Conservation (phyloP, 306 rosid genomes). For the Medicago ruthenica region DNA sequence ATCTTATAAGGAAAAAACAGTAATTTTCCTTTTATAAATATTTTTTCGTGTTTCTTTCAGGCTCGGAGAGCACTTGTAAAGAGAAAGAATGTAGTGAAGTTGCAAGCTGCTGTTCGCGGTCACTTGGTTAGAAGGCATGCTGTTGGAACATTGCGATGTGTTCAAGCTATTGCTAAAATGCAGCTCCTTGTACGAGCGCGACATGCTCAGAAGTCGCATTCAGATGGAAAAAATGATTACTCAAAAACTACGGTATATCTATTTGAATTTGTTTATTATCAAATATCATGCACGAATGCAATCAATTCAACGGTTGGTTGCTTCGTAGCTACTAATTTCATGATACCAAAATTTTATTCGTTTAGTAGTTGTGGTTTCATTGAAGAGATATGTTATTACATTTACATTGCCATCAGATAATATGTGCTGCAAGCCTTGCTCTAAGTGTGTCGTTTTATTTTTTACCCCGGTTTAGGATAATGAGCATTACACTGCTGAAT, state of each 20-base stretch:
- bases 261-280: constrained; percentile 29
- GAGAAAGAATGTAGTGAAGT: constrained; percentile 69
- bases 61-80: constrained; percentile 62
- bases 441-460: too few relatives aligned
- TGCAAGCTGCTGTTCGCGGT: too few relatives aligned
- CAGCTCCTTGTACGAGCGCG: constrained; percentile 91
- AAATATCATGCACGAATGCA: not conserved
- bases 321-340: constrained; percentile 3
- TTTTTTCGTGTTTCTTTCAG: constrained; percentile 50
- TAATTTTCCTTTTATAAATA: constrained; percentile 19
- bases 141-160: constrained; percentile 90
- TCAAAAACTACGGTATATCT: constrained; percentile 60
- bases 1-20: constrained; percentile 17
- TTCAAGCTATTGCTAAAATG: constrained; percentile 83
- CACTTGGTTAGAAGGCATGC: constrained; percentile 97
- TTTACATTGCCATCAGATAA: too few relatives aligned
- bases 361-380: too few relatives aligned
- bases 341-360: too few relatives aligned
- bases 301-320: constrained; percentile 1
- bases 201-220: constrained; percentile 46
- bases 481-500: too few relatives aligned
- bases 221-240: constrained; percentile 29
- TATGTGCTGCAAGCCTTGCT: too few relatives aligned
- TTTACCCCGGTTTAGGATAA: too few relatives aligned
- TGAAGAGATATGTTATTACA: too few relatives aligned